Evolutionary conservation across 805 yeast genomes (phyloP).

Genomic region (Cephaloascus fragrans): DNA sequence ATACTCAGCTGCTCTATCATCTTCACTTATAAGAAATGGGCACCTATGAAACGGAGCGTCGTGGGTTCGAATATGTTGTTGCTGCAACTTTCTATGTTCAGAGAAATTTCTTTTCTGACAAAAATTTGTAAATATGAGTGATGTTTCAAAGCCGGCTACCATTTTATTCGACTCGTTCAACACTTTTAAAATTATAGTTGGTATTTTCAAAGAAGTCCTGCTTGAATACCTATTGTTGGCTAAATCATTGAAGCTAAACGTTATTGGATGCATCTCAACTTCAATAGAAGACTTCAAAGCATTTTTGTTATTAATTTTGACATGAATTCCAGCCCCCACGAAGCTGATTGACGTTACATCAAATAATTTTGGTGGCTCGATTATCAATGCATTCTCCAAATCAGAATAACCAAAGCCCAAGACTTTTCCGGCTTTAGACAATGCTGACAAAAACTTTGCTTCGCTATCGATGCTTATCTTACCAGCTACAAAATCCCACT

Average conservation of each 20-base stretch:
- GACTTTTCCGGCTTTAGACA: conserved; percentile 31
- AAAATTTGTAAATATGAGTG: conserved; percentile 52
- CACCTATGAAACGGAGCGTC: conserved; percentile 82
- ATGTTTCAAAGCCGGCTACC: conserved; percentile 40
- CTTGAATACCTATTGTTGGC: conserved; percentile 58
- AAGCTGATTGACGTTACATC: conserved; percentile 66
- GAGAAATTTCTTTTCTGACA: conserved; percentile 38
- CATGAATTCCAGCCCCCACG: conserved; percentile 33
- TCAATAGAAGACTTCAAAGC: conserved; percentile 12
- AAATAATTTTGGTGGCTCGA: conserved; percentile 43
- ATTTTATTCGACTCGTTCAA: conserved; percentile 9
- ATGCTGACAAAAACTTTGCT: conserved; percentile 31
- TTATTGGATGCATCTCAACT: conserved; percentile 7
- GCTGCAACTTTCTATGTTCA: conserved; percentile 43
- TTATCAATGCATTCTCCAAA: conserved; percentile 61
- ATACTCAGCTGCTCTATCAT: conserved; percentile 36
- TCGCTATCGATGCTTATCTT: conserved; percentile 42
- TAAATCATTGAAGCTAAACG: conserved; percentile 52
- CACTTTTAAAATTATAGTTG: conserved; percentile 28
- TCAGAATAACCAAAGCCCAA: conserved; percentile 61
- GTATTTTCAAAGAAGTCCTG: conserved; percentile 39
- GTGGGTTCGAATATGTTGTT: conserved; percentile 52
- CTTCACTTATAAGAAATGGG: conserved; percentile 56
- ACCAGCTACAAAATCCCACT: conserved; percentile 80
- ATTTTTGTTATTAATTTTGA: conserved; percentile 30